Percentiles rank a stretch among this genome's conserved stretches.
These are phyloP conservation scores for Penicillium sp. DNA, from an alignment of 2,329 filamentous ascomycete genomes.

Conservation along the genomic window DNA sequence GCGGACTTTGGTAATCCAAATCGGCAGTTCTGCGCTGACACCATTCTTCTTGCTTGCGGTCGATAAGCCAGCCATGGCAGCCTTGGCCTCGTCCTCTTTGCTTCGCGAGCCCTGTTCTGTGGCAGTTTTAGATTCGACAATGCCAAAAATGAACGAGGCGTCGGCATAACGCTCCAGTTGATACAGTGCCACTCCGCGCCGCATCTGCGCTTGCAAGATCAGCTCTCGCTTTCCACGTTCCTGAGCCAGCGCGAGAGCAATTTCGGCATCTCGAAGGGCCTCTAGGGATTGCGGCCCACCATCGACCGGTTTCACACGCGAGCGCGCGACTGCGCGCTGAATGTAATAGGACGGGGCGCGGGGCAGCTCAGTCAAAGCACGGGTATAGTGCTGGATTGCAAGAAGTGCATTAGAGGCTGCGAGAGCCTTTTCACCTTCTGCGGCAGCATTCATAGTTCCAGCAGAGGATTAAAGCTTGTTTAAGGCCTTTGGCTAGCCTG, in stretches of 20 bases:
- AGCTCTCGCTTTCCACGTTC: conserved; percentile 67
- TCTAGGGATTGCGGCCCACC: conserved; percentile 34
- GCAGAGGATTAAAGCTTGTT: not conserved
- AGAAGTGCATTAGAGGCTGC: conserved; percentile 57
- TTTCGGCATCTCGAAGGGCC: conserved; percentile 65
- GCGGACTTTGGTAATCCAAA: conserved; percentile 55
- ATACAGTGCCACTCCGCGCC: conserved; percentile 68
- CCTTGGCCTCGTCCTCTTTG: conserved; percentile 25
- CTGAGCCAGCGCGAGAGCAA: conserved; percentile 55
- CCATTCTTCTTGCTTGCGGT: conserved; percentile 18
- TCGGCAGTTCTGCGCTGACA: conserved; percentile 39
- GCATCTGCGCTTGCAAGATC: conserved; percentile 74
- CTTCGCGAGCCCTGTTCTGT: conserved; percentile 37
- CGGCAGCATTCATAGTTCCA: conserved; percentile 46
- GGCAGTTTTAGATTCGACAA: conserved; percentile 48
- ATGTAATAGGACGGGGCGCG: conserved; percentile 72
- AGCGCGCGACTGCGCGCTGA: conserved; percentile 71
- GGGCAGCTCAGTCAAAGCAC: conserved; percentile 57
- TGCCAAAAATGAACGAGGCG: conserved; percentile 63
- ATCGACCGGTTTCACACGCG: conserved; percentile 52
- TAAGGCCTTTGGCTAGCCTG: not conserved
- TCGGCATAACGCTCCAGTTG: conserved; percentile 67
- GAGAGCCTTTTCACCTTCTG: conserved; percentile 57
- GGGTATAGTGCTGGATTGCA: conserved; percentile 63
- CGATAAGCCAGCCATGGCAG: conserved; percentile 23